Evolutionary conservation across 2,329 filamentous ascomycete species (phyloP).

Genomic region (Colletotrichum liriopes): DNA sequence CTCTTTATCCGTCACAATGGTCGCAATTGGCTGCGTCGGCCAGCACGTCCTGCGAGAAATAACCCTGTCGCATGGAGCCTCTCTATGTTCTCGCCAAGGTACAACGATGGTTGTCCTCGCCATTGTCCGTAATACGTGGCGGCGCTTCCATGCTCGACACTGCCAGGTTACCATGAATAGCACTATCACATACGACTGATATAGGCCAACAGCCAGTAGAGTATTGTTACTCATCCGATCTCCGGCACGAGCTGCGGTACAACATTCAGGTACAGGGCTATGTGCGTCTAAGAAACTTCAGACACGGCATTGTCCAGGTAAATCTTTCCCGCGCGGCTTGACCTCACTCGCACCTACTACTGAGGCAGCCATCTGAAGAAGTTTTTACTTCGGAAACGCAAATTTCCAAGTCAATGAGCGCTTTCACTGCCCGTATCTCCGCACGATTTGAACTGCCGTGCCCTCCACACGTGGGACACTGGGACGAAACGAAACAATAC

Average conservation of each 20-base stretch:
- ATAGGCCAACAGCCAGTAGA: background rate
- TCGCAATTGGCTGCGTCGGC: conserved; percentile 23
- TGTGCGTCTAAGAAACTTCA: conserved; percentile 14
- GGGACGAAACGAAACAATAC: conserved; percentile 41
- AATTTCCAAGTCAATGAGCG: conserved; percentile 14
- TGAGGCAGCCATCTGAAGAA: background rate
- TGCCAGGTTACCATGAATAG: background rate
- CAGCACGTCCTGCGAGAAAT: background rate
- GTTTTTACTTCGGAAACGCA: background rate
- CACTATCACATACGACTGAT: too few relatives aligned
- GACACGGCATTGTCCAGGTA: conserved; percentile 10
- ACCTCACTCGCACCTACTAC: conserved; percentile 18
- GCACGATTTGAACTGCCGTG: conserved; percentile 26
- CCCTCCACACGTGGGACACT: conserved; percentile 31
- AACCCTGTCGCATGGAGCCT: conserved; percentile 7
- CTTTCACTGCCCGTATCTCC: conserved; percentile 8
- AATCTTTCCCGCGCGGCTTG: conserved; percentile 3
- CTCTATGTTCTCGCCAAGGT: background rate
- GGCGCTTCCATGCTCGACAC: background rate
- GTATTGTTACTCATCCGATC: background rate
- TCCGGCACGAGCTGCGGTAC: background rate
- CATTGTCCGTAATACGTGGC: background rate
- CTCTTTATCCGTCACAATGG: conserved; percentile 28
- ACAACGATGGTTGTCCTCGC: background rate
- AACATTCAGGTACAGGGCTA: background rate